These are phyloP conservation scores for Barnettozyma hawaiiensis DNA, from an alignment of 1,139 yeast species.

Conservation along the genomic window DNA sequence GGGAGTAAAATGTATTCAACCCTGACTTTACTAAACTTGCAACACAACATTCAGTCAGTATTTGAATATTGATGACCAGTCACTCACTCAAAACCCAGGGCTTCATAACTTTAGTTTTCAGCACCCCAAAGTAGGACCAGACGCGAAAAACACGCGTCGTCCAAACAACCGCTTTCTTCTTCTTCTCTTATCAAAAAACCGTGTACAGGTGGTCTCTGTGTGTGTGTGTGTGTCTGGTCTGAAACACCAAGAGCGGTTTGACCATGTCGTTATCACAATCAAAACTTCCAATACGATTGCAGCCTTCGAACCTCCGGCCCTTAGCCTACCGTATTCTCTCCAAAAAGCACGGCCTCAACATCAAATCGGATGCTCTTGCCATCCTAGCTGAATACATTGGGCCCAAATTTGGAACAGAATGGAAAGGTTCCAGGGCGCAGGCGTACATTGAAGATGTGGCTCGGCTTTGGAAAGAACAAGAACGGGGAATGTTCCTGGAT, in stretches of 20 bases:
- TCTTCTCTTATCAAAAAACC: not conserved
- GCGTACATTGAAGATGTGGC: slow-evolving; percentile 76
- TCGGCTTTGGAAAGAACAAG: slow-evolving; percentile 80
- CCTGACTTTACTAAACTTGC: too few species aligned
- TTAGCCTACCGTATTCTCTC: slow-evolving; percentile 85
- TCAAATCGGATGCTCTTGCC: slow-evolving; percentile 78
- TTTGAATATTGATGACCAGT: too few species aligned
- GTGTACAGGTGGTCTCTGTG: not conserved
- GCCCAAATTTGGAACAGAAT: slow-evolving; percentile 71
- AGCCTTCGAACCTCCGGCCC: slow-evolving; percentile 81
- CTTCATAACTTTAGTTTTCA: too few species aligned
- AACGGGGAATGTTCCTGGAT: slow-evolving; percentile 79
- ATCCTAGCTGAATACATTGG: slow-evolving; percentile 72
- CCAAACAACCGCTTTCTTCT: too few species aligned
- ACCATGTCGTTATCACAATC: slow-evolving; percentile 10
- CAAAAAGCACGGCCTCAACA: slow-evolving; percentile 85
- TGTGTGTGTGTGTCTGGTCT: too few species aligned
- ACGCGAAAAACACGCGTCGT: not conserved
- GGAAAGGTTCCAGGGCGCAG: slow-evolving; percentile 71
- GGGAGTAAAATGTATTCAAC: too few species aligned
- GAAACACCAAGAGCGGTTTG: not conserved
- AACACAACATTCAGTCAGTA: too few species aligned
- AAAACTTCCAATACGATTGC: slow-evolving; percentile 66
- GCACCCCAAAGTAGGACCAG: too few species aligned
- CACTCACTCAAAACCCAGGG: too few species aligned